Conservation (phyloP, 495 filamentous ascomycete species). For the Trichoderma gamsii region DNA sequence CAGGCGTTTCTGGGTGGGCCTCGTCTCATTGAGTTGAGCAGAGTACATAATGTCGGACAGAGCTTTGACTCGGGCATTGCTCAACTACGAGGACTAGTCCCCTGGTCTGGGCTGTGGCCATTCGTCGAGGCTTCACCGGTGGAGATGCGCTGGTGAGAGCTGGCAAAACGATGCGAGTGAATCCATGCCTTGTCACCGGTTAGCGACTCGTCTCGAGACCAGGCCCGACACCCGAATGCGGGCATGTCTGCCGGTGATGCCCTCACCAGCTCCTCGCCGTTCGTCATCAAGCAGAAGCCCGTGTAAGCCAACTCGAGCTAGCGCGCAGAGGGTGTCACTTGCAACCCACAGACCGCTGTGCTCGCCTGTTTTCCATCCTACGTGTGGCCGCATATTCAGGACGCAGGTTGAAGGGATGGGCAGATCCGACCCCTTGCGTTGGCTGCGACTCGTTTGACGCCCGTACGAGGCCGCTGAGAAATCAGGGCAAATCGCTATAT, state of each 20-base stretch:
- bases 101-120: neutral
- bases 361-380: too few relatives aligned
- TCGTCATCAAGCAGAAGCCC: slow-evolving; percentile 1
- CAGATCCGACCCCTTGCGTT: too few relatives aligned
- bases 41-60: neutral
- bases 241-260: neutral
- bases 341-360: neutral
- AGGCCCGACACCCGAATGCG: neutral
- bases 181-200: neutral
- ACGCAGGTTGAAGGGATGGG: too few relatives aligned
- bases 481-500: too few relatives aligned
- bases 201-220: neutral
- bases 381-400: too few relatives aligned
- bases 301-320: neutral
- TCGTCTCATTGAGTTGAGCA: neutral
- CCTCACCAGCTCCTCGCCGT: neutral
- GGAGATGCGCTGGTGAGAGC: neutral
- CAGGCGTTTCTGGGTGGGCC: slow-evolving; percentile 6
- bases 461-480: too few relatives aligned
- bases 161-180: neutral
- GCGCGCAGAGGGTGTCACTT: neutral
- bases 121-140: neutral
- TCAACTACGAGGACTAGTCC: neutral
- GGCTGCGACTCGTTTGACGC: too few relatives aligned
- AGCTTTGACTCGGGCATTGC: slow-evolving; percentile 11